phyloP scores from a whole-genome alignment of 1,284 basidiomycete genomes.

The Boletus sp. region DNA sequence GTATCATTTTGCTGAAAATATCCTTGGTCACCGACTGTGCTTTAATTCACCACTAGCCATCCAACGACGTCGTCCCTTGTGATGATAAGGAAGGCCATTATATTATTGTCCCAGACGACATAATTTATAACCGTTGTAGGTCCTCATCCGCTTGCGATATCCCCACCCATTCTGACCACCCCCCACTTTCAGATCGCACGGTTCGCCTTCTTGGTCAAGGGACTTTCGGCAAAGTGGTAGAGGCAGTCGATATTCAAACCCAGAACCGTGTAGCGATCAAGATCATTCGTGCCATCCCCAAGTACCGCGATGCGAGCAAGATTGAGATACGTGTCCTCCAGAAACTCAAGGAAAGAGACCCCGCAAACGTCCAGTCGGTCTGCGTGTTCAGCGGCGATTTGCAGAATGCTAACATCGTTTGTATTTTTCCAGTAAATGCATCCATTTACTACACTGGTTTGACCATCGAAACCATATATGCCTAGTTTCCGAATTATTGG shows the following conservation, averaged over 20 bases:
- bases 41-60: conserved; percentile 40
- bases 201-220: conserved; percentile 91
- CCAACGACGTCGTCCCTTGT: conserved; percentile 63
- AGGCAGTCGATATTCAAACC: conserved; percentile 81
- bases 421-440: conserved; percentile 78
- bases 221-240: conserved; percentile 98
- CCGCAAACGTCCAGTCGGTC: conserved; percentile 82
- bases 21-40: conserved; percentile 21
- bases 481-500: conserved; percentile 92
- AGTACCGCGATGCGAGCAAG: conserved; percentile 97
- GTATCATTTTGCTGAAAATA: conserved; percentile 32
- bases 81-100: conserved; percentile 96
- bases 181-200: conserved; percentile 69
- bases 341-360: conserved; percentile 88
- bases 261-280: conserved; percentile 92
- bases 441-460: conserved; percentile 92
- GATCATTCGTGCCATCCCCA: conserved; percentile 95
- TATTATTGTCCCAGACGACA: conserved; percentile 85
- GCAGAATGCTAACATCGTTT: conserved; percentile 11
- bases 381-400: conserved; percentile 9
- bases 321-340: conserved; percentile 96
- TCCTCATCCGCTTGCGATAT: conserved; percentile 11
- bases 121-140: conserved; percentile 81
- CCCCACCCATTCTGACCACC: conserved; percentile 19
- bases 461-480: conserved; percentile 98